Conservation (phyloP, 306 rosid species). For the Corylus heterophylla region DNA sequence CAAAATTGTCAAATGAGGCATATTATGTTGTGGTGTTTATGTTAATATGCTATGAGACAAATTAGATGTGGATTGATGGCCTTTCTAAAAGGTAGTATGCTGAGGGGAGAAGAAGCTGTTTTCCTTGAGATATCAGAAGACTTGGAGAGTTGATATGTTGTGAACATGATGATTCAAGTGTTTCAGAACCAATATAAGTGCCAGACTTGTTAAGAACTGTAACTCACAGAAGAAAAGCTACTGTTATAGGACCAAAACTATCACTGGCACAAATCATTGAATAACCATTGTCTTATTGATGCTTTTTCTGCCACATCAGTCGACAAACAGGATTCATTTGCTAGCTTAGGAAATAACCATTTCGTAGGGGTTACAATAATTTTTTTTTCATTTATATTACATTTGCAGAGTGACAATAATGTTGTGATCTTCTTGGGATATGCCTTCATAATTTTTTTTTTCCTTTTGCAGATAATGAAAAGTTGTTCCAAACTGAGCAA, state of each 20-base stretch:
- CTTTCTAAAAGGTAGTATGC: neutral
- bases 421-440: constrained; percentile 13
- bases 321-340: constrained; percentile 14
- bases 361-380: neutral
- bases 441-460: constrained; percentile 4
- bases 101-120: neutral
- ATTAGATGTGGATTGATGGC: neutral
- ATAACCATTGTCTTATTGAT: constrained; percentile 9
- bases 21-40: neutral
- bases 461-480: constrained; percentile 74
- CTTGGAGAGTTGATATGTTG: neutral
- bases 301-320: constrained; percentile 8
- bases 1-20: constrained; percentile 9
- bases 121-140: neutral
- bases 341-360: constrained; percentile 5
- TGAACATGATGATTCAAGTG: neutral
- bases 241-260: constrained; percentile 14
- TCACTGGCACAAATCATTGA: neutral
- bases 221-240: constrained; percentile 14
- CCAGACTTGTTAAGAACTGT: constrained; percentile 5
- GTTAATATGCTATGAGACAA: neutral
- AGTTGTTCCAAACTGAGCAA: constrained; percentile 68
- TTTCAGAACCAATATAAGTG: neutral
- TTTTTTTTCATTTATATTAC: constrained; percentile 16
- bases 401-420: constrained; percentile 14